phyloP scores from a whole-genome alignment of 2,329 filamentous ascomycete genomes.

The Whalleya microplaca region DNA sequence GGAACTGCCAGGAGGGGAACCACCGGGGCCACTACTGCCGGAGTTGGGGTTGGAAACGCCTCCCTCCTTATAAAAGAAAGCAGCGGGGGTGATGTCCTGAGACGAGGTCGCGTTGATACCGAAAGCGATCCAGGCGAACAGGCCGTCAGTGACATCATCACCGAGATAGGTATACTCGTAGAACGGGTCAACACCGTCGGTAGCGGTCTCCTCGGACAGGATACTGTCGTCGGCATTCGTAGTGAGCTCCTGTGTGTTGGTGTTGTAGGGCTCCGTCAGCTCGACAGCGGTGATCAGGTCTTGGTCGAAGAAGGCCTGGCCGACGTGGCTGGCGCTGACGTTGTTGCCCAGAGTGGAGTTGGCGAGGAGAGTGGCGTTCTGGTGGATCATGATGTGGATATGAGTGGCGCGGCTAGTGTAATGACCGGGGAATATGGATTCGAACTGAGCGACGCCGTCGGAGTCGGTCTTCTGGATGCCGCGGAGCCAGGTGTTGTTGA shows the following conservation, averaged over 20 bases:
- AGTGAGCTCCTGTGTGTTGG: constrained; percentile 51
- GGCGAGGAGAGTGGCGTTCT: constrained; percentile 38
- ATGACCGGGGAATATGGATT: constrained; percentile 49
- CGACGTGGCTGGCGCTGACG: constrained; percentile 59
- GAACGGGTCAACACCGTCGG: constrained; percentile 34
- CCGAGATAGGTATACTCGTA: constrained; percentile 63
- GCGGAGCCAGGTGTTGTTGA: constrained; percentile 46
- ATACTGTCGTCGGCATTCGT: constrained; percentile 36
- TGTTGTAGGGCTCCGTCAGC: constrained; percentile 47
- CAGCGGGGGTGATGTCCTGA: constrained; percentile 35
- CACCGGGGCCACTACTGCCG: constrained; percentile 21
- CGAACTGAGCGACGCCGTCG: constrained; percentile 48
- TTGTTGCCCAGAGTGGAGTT: constrained; percentile 53
- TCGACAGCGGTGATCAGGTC: constrained; percentile 57
- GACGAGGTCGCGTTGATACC: constrained; percentile 46
- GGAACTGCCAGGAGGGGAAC: constrained; percentile 7
- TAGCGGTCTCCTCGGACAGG: constrained; percentile 32
- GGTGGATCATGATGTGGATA: constrained; percentile 53
- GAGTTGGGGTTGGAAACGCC: constrained; percentile 36
- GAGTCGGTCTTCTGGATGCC: constrained; percentile 45
- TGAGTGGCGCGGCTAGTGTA: constrained; percentile 50
- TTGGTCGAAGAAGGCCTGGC: constrained; percentile 69
- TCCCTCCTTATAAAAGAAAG: constrained; percentile 39
- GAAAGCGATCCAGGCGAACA: constrained; percentile 59
- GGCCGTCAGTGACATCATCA: constrained; percentile 52